Evolutionary conservation across 1,139 yeast species (phyloP), one percentile per base, ranked within the genome.

Genomic region (Candida mesenterica): DNA sequence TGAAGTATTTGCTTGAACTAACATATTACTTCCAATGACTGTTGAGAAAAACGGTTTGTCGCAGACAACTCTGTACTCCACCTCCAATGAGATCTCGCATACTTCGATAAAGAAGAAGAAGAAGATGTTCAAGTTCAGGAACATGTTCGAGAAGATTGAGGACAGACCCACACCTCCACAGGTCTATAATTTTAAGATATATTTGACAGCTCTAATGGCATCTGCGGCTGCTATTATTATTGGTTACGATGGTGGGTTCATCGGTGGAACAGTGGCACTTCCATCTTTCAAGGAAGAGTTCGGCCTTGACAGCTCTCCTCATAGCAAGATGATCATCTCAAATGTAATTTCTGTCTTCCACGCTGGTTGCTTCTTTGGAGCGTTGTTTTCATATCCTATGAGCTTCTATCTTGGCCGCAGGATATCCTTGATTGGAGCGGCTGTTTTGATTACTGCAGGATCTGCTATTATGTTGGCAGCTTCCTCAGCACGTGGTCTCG

Each of bases 301-400:
- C 46, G 63, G 65, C 5, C 54, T 68, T 31, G 61, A 58, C 40
- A 39, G 36, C 15, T 36, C 50, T 2, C 13, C 36, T 15, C 61
- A 62, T 30, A 52, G 62, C 14, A 52, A 50, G 29, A 41, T 29
- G 30, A 49, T 61, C 24, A 48, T 59, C 3, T 57, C 67, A 24
- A 68, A 63, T 42, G 55, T 71, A 24, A 69, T 71, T 28, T 67
- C 75, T 8, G 59, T 68, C 25, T 69, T 69, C 50, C 77, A 72
- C 40, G 72, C 65, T 17, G 74, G 72, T 7, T 69, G 72, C 25
- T 70, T 71, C 47, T 68, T 69, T 42, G 77, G 77, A 6, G 69
- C 76, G 2, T 48, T 68, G 17, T 50, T 65, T 14, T 61, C 72
- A 13, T 68, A 69, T 39, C 71, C 69, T 3, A 58, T 62, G 28